Conservation (phyloP, 208 protist genomes). For the Naegleria gruberi region DNA sequence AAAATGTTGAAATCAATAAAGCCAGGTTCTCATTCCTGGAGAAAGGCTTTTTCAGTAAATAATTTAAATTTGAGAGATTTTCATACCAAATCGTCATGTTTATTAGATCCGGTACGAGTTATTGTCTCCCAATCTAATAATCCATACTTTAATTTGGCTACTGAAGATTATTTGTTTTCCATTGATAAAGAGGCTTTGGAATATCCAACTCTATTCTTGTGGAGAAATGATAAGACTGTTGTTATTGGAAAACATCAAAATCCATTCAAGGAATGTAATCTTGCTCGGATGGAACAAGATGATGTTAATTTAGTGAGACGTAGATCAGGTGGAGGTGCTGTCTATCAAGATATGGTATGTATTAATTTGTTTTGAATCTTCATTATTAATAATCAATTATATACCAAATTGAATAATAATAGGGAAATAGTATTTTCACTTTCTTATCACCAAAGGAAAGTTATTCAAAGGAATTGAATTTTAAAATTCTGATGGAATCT, state of each 20-base stretch:
- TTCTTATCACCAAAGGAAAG: neutral
- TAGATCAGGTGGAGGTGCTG: conserved; percentile 36
- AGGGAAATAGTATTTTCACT: conserved; percentile 10
- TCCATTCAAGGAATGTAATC: conserved; percentile 33
- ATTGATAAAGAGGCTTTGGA: neutral
- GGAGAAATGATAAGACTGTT: conserved; percentile 27
- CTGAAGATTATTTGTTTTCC: conserved; percentile 19
- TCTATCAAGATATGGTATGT: conserved; percentile 36
- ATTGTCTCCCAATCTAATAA: neutral
- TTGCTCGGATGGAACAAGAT: conserved; percentile 29
- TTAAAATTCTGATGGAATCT: conserved; percentile 7
- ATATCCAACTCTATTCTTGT: conserved; percentile 15
- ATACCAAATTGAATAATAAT: neutral
- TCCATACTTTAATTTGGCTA: conserved; percentile 26
- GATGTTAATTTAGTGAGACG: conserved; percentile 30
- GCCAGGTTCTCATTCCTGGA: too few relatives aligned
- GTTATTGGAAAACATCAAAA: conserved; percentile 46
- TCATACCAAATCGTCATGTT: neutral
- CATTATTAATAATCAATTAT: neutral
- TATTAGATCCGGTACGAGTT: neutral
- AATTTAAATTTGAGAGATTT: too few relatives aligned
- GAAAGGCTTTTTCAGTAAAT: too few relatives aligned
- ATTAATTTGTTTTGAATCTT: neutral
- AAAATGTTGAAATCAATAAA: neutral
- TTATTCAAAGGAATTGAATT: conserved; percentile 25